Evolutionary conservation across 2,329 filamentous ascomycete genomes (phyloP), one percentile per base, ranked within the genome.

Genomic region (Amauroascus niger): DNA sequence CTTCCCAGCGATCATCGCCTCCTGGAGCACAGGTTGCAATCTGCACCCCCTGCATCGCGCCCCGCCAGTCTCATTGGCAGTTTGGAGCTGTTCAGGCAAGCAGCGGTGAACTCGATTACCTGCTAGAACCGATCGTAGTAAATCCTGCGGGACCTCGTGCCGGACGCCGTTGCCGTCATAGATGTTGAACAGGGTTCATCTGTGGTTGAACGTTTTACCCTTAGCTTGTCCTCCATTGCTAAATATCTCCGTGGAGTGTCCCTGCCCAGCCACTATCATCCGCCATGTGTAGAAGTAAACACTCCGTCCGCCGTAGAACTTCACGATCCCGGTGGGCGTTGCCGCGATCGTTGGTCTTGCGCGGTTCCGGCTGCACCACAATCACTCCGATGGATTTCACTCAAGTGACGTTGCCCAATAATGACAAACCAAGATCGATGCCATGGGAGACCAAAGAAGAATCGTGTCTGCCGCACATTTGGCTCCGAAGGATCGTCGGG

Each of bases 251-350:
- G 82, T 83, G 55, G 75, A 78, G 64, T 86, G 83, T 57, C 84
- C 78, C 65, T 86, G 82, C 0, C 83, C 83, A 0, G 79, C 77
- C 0, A 81, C 79, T 78, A 85, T 86, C 79, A 84, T 86, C 13
- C 82, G 74, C 8, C 74, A 78, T 40, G 73, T 75, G 65, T 82
- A 86, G 56, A 84, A 77, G 63, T 84, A 81, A 1, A 81, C 81
- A 44, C 86, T 79, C 62, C 78, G 77, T 41, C 79, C 80, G 49
- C 75, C 76, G 62, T 76, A 78, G 66, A 86, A 86, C 66, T 86
- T 82, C 13, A 85, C 76, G 16, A 85, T 70, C 2, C 80, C 82
- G 0, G 83, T 73, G 2, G 83, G n/a, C 84, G 32, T 48, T n/a
- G 62, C 84, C 81, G 4, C 78, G 74, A 59, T 84, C 81, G 26